Evolutionary conservation across 768 basidiomycete species (phyloP).

Genomic region (Calocera viscosa): DNA sequence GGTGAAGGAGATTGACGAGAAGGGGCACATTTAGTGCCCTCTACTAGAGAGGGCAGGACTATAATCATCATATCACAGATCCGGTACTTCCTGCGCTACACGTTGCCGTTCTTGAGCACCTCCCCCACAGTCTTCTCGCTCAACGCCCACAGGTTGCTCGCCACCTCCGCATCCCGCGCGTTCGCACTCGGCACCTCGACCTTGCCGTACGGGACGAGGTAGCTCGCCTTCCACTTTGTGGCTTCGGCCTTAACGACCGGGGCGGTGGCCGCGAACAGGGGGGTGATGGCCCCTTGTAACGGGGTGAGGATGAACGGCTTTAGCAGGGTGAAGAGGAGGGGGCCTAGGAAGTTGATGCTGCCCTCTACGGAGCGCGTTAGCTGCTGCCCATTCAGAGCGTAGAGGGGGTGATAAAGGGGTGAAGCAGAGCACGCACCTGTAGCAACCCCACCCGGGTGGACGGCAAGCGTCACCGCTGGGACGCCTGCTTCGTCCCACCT

Average conservation of each 20-base stretch:
- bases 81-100: neutral
- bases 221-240: constrained; percentile 14
- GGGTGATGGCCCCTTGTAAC: constrained; percentile 16
- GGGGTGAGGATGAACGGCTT: neutral
- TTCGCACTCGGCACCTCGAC: constrained; percentile 7
- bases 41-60: too few relatives aligned
- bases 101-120: neutral
- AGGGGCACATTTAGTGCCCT: neutral
- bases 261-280: constrained; percentile 20
- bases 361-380: neutral
- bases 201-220: constrained; percentile 15
- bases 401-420: too few relatives aligned
- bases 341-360: neutral
- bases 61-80: too few relatives aligned
- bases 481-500: constrained; percentile 30
- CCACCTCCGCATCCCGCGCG: constrained; percentile 8
- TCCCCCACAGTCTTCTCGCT: constrained; percentile 15
- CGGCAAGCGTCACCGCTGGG: constrained; percentile 31
- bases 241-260: constrained; percentile 14
- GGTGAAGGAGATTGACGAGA: neutral
- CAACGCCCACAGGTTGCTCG: constrained; percentile 20
- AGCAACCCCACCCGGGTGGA: constrained; percentile 35
- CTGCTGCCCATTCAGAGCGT: too few relatives aligned
- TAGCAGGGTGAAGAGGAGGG: neutral
- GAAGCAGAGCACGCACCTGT: constrained; percentile 23